Base-by-base conservation (phyloP, 495 filamentous ascomycete genomes). In the Trichoderma erinaceum region DNA sequence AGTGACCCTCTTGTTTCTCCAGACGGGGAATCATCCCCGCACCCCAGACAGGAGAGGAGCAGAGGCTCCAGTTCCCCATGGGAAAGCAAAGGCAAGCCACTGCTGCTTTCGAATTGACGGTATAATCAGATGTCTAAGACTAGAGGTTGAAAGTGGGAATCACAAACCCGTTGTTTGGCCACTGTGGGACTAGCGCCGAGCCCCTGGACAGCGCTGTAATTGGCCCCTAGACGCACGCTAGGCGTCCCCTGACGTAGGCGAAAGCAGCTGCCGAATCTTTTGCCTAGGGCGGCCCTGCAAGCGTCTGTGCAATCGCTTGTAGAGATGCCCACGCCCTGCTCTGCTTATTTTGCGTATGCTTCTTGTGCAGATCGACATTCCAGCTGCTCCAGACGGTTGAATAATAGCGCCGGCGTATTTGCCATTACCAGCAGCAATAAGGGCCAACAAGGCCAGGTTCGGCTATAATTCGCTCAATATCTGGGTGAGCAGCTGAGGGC, bases 191-290 rank as follows among this genome's bases (percentile, higher is more conserved):
- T 61, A 21, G 56, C 23, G 56, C 6, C 56, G 11, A 23, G 1
- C 50, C 50, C 56, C 56, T 61, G 56, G 25, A 61, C 56, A 32
- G 25, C 56, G 56, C 56, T 61, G 56, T 61, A 61, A 61, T 61
- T 61, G 56, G 56, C 56, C 56, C 25, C 56, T 61, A 16, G 16
- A 61, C 27, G 29, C 29, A 21, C 7, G 56, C 56, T 25, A 12
- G 56, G 3, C 27, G 56, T 27, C 56, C n/a, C 56, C 56, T 61
- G 56, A 61, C 56, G 56, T 61, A 61, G 56, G 56, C 27, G 56
- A 6, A 23, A 61, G 56, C 56, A 61, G 29, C 25, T 61, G 23
- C 56, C 56, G 56, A 10, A 29, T 21, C 10, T 16, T 10, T 15
- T 27, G 15, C 12, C 10, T 8, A 27, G 56, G 25, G 27, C 56